Evolutionary conservation across 257 asterid genomes (phyloP).

Genomic region (Fraxinus cuspidata): DNA sequence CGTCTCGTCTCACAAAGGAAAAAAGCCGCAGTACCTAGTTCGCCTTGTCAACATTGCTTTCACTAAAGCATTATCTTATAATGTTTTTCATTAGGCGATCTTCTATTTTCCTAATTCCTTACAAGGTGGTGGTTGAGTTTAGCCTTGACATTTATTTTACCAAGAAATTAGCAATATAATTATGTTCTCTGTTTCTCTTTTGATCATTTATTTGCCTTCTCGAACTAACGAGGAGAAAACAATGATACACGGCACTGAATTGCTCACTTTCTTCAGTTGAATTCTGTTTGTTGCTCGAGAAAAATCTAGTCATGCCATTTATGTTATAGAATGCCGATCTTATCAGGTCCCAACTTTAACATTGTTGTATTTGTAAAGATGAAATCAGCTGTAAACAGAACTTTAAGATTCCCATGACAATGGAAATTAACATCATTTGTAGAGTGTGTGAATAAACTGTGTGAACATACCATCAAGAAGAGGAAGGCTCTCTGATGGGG

Average conservation of each 20-base stretch:
- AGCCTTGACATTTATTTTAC: neutral
- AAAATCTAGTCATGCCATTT: neutral
- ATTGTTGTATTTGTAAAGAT: neutral
- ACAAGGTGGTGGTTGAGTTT: neutral
- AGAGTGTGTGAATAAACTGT: neutral
- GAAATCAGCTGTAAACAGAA: neutral
- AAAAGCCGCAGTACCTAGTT: too few relatives aligned
- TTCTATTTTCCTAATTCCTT: neutral
- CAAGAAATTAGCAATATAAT: neutral
- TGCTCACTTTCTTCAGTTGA: neutral
- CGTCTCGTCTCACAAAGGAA: too few relatives aligned
- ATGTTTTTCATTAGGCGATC: neutral
- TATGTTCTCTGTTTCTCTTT: neutral
- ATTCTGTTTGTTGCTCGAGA: neutral
- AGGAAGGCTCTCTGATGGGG: slow-evolving; percentile 84
- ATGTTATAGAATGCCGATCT: neutral
- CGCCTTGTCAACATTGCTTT: too few relatives aligned
- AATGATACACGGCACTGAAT: too few relatives aligned
- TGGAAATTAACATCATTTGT: neutral
- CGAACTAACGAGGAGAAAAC: neutral
- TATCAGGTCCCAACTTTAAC: neutral
- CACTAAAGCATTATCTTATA: too few relatives aligned
- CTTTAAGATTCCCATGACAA: slow-evolving; percentile 8
- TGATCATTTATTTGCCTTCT: too few relatives aligned
- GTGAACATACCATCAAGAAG: slow-evolving; percentile 75